Evolutionary conservation across 495 filamentous ascomycete species (phyloP).

Genomic region (Aspergillus affinis): DNA sequence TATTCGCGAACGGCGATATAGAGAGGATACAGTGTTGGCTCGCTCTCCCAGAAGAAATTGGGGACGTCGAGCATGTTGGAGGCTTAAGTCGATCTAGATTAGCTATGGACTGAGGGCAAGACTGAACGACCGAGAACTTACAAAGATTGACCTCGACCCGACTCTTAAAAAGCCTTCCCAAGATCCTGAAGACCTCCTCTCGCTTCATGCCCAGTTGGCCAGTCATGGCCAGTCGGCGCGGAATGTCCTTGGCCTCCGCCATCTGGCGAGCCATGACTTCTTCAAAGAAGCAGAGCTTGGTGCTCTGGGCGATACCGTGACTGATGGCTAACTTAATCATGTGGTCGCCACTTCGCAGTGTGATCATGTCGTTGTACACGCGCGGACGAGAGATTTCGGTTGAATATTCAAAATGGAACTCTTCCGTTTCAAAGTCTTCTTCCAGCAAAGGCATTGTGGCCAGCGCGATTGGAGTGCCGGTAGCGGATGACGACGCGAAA

Average conservation of each 20-base stretch:
- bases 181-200: conserved; percentile 86
- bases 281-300: conserved; percentile 95
- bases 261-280: conserved; percentile 95
- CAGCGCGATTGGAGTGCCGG: conserved; percentile 55
- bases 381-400: conserved; percentile 77
- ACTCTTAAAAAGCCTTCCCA: conserved; percentile 87
- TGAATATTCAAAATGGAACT: conserved; percentile 98
- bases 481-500: conserved; percentile 66
- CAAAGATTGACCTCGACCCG: conserved; percentile 97
- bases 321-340: conserved; percentile 98
- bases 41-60: conserved; percentile 98
- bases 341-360: conserved; percentile 87
- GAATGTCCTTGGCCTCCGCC: conserved; percentile 87
- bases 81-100: conserved; percentile 55
- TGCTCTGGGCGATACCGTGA: conserved; percentile 96
- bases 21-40: conserved; percentile 90
- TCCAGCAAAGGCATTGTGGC: conserved; percentile 71
- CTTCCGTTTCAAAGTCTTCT: conserved; percentile 94
- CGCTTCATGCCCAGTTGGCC: conserved; percentile 90
- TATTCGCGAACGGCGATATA: conserved; percentile 96
- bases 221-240: conserved; percentile 81
- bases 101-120: conserved; percentile 5
- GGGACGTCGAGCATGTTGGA: conserved; percentile 97
- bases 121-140: conserved; percentile 46
- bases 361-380: conserved; percentile 99